Evolutionary conservation across 257 asterid species (phyloP).

Genomic region (Cynanchum wilfordii): DNA sequence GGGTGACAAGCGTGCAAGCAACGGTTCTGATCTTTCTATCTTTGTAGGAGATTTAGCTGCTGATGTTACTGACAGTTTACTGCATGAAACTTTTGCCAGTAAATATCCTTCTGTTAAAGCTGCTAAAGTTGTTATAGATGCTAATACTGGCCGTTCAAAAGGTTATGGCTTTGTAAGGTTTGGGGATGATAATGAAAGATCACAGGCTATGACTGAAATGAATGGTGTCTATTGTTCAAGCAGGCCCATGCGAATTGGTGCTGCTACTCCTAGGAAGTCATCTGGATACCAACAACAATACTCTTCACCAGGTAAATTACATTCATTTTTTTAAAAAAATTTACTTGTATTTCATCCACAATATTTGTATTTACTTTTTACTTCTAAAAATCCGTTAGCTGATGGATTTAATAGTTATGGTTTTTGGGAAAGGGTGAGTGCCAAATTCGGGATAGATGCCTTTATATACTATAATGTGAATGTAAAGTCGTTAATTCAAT

Average conservation of each 20-base stretch:
- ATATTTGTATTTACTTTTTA: not conserved
- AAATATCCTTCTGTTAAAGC: slow-evolving; percentile 85
- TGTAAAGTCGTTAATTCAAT: not conserved
- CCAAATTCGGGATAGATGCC: not conserved
- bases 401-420: not conserved
- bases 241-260: slow-evolving; percentile 91
- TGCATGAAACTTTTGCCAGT: slow-evolving; percentile 64
- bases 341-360: not conserved
- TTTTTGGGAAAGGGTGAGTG: not conserved
- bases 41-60: slow-evolving; percentile 95
- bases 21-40: slow-evolving; percentile 78
- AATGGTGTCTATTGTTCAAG: slow-evolving; percentile 74
- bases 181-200: slow-evolving; percentile 82
- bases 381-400: not conserved
- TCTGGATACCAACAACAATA: slow-evolving; percentile 67
- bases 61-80: slow-evolving; percentile 79
- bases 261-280: slow-evolving; percentile 84
- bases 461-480: not conserved
- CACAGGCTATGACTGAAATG: slow-evolving; percentile 87
- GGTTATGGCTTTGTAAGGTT: slow-evolving; percentile 95
- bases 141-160: slow-evolving; percentile 82
- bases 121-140: slow-evolving; percentile 87
- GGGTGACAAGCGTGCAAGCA: slow-evolving; percentile 78
- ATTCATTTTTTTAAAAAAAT: not conserved
- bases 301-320: slow-evolving; percentile 56